Percentiles rank a stretch among this genome's conserved stretches.
Conservation (phyloP, 2,329 filamentous ascomycete genomes). For the Dothideomycetes sp. region DNA sequence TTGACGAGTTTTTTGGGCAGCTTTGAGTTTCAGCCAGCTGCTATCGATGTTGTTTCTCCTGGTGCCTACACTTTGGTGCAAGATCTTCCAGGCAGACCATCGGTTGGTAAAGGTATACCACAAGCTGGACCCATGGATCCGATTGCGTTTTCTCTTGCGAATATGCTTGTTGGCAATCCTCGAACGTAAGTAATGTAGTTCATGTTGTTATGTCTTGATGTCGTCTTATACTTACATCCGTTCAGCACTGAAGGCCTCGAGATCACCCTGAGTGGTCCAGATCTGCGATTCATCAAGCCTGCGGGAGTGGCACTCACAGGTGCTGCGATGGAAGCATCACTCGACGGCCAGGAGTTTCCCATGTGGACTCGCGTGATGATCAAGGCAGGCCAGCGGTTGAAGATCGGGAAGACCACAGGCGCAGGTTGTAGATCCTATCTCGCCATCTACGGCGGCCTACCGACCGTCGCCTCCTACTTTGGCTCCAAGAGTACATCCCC, state of each 20-base stretch:
- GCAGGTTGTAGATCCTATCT: conserved; percentile 48
- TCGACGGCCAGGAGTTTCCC: conserved; percentile 38
- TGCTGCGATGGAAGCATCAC: conserved; percentile 38
- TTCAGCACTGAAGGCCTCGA: conserved; percentile 42
- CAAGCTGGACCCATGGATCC: conserved; percentile 52
- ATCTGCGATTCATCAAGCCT: conserved; percentile 42
- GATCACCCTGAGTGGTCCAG: conserved; percentile 49
- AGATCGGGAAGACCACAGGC: conserved; percentile 42
- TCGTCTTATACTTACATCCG: background rate
- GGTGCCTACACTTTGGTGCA: conserved; percentile 49
- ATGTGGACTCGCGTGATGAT: conserved; percentile 47
- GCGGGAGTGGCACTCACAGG: conserved; percentile 49
- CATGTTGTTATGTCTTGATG: background rate
- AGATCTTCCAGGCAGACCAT: conserved; percentile 47
- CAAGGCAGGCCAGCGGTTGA: conserved; percentile 40
- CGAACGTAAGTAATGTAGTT: conserved; percentile 16
- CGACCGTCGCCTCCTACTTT: conserved; percentile 43
- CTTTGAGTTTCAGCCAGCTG: conserved; percentile 39
- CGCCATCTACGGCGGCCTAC: conserved; percentile 45
- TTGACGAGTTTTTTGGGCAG: conserved; percentile 45
- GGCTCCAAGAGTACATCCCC: conserved; percentile 50
- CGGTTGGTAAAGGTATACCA: conserved; percentile 46
- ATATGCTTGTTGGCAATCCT: conserved; percentile 48
- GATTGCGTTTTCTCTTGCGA: conserved; percentile 47
- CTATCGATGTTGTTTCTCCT: conserved; percentile 45